Percentiles rank a stretch among this genome's conserved stretches.
These are phyloP conservation scores for Biscutella laevigata DNA, from an alignment of 441 rosid species.

Conservation along the genomic window DNA sequence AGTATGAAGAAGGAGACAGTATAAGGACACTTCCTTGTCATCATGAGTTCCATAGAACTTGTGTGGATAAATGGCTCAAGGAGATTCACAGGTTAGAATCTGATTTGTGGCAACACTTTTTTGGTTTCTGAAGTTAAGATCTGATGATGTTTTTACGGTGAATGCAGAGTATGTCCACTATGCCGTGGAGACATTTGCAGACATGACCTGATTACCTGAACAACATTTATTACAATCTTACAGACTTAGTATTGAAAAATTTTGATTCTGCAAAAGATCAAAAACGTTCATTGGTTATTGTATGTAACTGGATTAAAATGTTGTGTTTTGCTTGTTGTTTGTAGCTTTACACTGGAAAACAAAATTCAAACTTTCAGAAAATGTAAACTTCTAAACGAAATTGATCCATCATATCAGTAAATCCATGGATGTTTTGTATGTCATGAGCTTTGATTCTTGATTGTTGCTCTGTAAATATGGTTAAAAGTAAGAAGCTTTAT, in stretches of 20 bases:
- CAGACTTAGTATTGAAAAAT: background rate
- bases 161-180: constrained; percentile 86
- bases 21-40: constrained; percentile 81
- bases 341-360: constrained; percentile 2
- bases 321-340: constrained; percentile 21
- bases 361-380: background rate
- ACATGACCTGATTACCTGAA: constrained; percentile 33
- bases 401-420: constrained; percentile 16
- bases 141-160: constrained; percentile 11
- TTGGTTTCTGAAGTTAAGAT: background rate
- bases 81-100: constrained; percentile 84
- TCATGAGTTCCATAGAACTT: constrained; percentile 76
- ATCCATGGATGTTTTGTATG: constrained; percentile 6
- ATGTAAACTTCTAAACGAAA: constrained; percentile 10
- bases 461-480: background rate
- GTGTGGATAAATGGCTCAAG: constrained; percentile 95
- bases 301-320: constrained; percentile 6
- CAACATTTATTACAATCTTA: constrained; percentile 24
- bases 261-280: constrained; percentile 10
- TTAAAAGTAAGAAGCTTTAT: background rate
- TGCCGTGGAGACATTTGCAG: constrained; percentile 90
- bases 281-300: constrained; percentile 8
- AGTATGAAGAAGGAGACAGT: constrained; percentile 87
- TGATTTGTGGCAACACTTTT: background rate
- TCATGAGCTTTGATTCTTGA: background rate